Evolutionary conservation across 331 rosid species (phyloP).

Genomic region (Malus hybrid): DNA sequence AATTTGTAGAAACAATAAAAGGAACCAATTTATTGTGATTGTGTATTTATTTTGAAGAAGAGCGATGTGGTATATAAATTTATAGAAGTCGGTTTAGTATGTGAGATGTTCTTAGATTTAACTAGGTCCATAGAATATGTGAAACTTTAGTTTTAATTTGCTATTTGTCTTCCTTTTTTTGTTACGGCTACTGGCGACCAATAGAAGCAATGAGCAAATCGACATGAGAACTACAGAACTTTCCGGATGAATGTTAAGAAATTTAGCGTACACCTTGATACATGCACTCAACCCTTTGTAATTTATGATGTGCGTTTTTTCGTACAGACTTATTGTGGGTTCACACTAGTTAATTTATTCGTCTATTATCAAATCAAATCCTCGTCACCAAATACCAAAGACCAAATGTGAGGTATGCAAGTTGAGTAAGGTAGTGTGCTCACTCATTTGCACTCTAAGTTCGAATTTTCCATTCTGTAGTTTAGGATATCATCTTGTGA

Average conservation of each 20-base stretch:
- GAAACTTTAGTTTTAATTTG: background rate
- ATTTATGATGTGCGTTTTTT: background rate
- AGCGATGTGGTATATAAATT: too few relatives aligned
- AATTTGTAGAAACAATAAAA: too few relatives aligned
- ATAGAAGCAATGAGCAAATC: background rate
- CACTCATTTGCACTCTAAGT: too few relatives aligned
- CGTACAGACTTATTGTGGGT: background rate
- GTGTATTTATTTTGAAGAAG: too few relatives aligned
- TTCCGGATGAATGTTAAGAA: background rate
- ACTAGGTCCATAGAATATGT: too few relatives aligned
- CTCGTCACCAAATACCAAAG: too few relatives aligned
- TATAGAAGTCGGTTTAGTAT: background rate
- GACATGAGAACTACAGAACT: background rate
- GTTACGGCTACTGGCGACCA: conserved; percentile 30
- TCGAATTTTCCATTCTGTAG: too few relatives aligned
- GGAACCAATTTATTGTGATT: too few relatives aligned
- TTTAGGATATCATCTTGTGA: too few relatives aligned
- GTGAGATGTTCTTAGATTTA: background rate
- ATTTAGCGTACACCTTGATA: background rate
- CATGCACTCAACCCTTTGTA: background rate
- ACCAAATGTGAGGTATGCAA: too few relatives aligned
- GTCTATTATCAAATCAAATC: background rate
- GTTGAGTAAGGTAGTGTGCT: too few relatives aligned
- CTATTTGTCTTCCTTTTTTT: conserved; percentile 16
- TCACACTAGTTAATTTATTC: background rate